Evolutionary conservation across 1,284 basidiomycete species (phyloP).

Genomic region (Stereum hirsutum): DNA sequence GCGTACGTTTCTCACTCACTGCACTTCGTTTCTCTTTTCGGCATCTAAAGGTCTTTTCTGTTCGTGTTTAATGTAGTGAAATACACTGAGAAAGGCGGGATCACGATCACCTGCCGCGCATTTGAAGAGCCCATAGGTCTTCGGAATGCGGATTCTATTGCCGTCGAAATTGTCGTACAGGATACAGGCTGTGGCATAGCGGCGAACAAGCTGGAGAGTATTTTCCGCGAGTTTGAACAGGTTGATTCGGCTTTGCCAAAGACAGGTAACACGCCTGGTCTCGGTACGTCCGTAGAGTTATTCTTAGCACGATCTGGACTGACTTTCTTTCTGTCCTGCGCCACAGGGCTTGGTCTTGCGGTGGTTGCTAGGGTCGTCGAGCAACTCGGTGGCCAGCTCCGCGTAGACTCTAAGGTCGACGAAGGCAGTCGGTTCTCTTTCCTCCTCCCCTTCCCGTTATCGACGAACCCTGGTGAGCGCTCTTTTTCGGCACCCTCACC

Average conservation of each 20-base stretch:
- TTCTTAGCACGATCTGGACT: not conserved
- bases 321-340: not conserved
- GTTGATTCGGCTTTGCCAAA: slow-evolving; percentile 50
- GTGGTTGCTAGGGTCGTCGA: slow-evolving; percentile 80
- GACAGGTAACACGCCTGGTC: slow-evolving; percentile 28
- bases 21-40: not conserved
- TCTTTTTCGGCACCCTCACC: slow-evolving; percentile 9
- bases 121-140: slow-evolving; percentile 46
- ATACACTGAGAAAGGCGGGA: slow-evolving; percentile 60
- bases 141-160: slow-evolving; percentile 35
- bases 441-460: slow-evolving; percentile 50
- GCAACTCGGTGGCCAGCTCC: slow-evolving; percentile 72
- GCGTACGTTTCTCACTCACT: slow-evolving; percentile 28
- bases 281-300: slow-evolving; percentile 32
- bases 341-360: slow-evolving; percentile 65
- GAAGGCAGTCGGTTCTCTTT: slow-evolving; percentile 73
- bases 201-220: slow-evolving; percentile 64
- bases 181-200: slow-evolving; percentile 79
- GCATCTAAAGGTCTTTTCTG: slow-evolving; percentile 2
- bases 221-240: slow-evolving; percentile 84
- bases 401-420: slow-evolving; percentile 65
- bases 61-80: slow-evolving; percentile 53
- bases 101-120: slow-evolving; percentile 54
- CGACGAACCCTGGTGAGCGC: slow-evolving; percentile 12
- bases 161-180: slow-evolving; percentile 67